A percentile compares a stretch with the other conserved stretches of the same genome.
These are phyloP conservation scores for Ustilago loliicola DNA, from an alignment of 1,284 basidiomycete genomes.

Conservation along the genomic window DNA sequence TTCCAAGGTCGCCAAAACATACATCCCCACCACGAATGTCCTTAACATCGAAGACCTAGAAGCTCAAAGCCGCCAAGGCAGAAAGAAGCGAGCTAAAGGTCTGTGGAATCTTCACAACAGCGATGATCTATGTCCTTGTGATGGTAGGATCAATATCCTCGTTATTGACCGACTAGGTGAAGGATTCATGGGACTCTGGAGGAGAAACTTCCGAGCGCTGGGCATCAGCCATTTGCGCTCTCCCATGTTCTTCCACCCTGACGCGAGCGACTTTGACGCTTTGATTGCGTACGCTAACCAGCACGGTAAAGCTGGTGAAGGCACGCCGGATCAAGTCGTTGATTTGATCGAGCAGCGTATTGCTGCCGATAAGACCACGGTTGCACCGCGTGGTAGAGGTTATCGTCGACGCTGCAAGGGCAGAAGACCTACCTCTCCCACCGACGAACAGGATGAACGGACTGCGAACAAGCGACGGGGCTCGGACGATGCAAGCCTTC, in stretches of 20 bases:
- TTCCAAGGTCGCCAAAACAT: conserved; percentile 22
- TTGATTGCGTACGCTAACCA: conserved; percentile 67
- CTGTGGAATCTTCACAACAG: conserved; percentile 7
- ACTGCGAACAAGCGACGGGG: background rate
- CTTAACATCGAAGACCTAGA: conserved; percentile 1
- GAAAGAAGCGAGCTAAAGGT: conserved; percentile 8
- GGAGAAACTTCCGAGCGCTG: conserved; percentile 50
- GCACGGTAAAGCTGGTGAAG: conserved; percentile 30
- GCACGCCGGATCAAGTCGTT: conserved; percentile 36
- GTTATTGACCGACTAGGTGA: conserved; percentile 62
- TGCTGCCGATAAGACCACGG: background rate
- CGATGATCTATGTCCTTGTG: conserved; percentile 25
- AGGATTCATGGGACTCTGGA: conserved; percentile 60
- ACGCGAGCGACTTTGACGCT: conserved; percentile 69
- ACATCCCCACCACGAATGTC: background rate
- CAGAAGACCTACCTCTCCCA: conserved; percentile 4
- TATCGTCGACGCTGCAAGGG: conserved; percentile 10
- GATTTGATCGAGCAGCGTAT: conserved; percentile 28
- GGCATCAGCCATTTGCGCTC: conserved; percentile 67
- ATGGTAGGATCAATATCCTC: conserved; percentile 55
- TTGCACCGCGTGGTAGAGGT: background rate
- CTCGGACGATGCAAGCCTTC: conserved; percentile 6
- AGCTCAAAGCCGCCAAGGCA: conserved; percentile 6
- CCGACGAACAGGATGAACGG: background rate
- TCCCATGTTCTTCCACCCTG: conserved; percentile 71